These are phyloP conservation scores for Monilinia polystroma DNA, from an alignment of 2,329 filamentous ascomycete species.

Conservation along the genomic window DNA sequence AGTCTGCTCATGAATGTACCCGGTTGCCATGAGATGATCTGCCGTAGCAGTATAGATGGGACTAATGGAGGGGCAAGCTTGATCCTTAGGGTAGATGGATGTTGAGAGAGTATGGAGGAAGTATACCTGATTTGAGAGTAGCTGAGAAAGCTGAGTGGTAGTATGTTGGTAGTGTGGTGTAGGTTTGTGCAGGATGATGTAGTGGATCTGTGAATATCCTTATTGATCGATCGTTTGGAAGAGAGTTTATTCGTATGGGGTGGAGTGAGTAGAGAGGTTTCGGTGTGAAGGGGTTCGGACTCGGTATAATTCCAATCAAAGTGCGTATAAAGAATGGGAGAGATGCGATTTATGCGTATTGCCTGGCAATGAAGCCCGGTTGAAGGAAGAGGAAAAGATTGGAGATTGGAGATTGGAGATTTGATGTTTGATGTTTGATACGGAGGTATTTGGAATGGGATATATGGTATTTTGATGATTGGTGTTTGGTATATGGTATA, in stretches of 20 bases:
- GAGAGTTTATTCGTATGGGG: conserved; percentile 1
- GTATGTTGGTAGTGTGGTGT: not conserved
- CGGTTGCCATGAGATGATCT: conserved; percentile 13
- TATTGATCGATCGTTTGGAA: not conserved
- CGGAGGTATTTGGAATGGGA: not conserved
- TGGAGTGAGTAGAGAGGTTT: not conserved
- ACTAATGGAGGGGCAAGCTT: conserved; percentile 16
- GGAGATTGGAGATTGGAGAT: not conserved
- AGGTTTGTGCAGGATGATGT: not conserved
- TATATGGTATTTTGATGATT: not conserved
- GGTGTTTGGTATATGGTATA: no score
- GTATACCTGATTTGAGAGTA: conserved; percentile 8
- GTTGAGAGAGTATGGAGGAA: conserved; percentile 1
- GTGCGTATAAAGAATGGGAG: not conserved
- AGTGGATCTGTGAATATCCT: conserved; percentile 6
- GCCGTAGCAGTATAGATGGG: not conserved
- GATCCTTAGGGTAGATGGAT: not conserved
- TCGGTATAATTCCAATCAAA: not conserved
- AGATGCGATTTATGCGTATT: conserved; percentile 8
- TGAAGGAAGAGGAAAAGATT: not conserved
- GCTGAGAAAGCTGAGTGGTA: not conserved
- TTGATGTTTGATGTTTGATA: not conserved
- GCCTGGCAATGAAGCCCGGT: not conserved
- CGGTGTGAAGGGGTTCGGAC: not conserved
- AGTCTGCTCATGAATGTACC: not conserved